Evolutionary conservation across 2,329 filamentous ascomycete genomes (phyloP), one percentile per base, ranked within the genome.

Genomic region (Ustulina deusta): DNA sequence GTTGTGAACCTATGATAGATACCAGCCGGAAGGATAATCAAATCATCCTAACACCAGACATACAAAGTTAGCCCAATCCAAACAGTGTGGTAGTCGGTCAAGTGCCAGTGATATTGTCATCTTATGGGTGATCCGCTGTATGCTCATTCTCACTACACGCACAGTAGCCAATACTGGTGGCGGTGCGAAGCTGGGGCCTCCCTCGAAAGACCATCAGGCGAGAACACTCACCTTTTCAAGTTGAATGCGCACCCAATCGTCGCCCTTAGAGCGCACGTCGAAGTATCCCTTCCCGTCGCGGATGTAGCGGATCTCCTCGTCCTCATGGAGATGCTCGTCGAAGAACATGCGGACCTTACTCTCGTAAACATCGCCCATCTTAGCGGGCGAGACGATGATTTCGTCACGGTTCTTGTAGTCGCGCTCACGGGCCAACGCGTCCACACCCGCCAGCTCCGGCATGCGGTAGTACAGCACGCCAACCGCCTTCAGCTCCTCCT

Each of bases 1-100:
- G 94, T 98, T 7, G 96, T 99, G 78, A 99, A 99, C 5, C 96
- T 90, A 82, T 99, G 96, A 81, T 97, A 99, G 69, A 99, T 98
- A 2, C 96, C 96, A 46, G 94, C 90, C 0, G 96, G 96, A 73
- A 99, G 84, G 76, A 99, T 95, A 75, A 99, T 92, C 81, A 99
- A 83, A 82, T 99, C 96, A 74, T 90, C 85, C 83, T 82, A 57
- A 38, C 20, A 55, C n/a, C 40, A 42, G 46, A 51, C 22, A 57
- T 4, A 58, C 3, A 3, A n/a, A 51, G 32, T 70, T 34, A 69
- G 66, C 36, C 6, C 10, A 29, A 25, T 34, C 6, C 11, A 22
- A 15, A 22, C 17, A 22, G n/a, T n/a, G 9, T 46, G 11, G 17
- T 36, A 49, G 2, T 4, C 20, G 38, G 44, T 25, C 3, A 15